Percentiles rank a stretch among this genome's conserved stretches.
Conservation (phyloP, 148 eudicot genomes). For the Nyssa sinensis region DNA sequence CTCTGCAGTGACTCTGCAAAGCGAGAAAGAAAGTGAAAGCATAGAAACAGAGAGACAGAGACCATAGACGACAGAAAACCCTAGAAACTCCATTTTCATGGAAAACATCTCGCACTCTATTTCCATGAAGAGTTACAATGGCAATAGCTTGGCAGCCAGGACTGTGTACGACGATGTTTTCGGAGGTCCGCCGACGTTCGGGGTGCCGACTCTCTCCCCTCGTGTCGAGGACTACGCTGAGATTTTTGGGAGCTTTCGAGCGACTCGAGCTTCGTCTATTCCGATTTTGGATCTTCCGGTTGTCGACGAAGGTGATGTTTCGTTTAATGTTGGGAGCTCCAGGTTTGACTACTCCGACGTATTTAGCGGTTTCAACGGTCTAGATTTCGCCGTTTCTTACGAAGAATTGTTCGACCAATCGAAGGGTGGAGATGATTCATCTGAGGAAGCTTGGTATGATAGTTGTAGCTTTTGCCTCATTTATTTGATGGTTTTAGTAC, state of each 20-base stretch:
- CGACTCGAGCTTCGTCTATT: constrained; percentile 54
- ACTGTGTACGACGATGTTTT: constrained; percentile 80
- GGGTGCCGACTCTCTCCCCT: constrained; percentile 62
- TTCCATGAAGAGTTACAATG: constrained; percentile 26
- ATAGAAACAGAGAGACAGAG: neutral
- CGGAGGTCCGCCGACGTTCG: constrained; percentile 56
- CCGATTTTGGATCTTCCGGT: constrained; percentile 87
- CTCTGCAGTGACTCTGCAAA: neutral
- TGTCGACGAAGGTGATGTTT: constrained; percentile 25
- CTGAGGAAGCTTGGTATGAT: constrained; percentile 72
- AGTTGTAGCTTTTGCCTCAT: neutral
- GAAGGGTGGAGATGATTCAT: constrained; percentile 43
- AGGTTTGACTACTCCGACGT: constrained; percentile 65
- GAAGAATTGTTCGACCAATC: constrained; percentile 49
- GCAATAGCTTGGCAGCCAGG: constrained; percentile 35
- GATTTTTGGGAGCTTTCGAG: constrained; percentile 69
- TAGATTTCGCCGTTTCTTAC: constrained; percentile 49
- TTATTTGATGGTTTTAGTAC: too few relatives aligned
- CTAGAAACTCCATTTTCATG: constrained; percentile 26
- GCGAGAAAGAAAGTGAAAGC: neutral
- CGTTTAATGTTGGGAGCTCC: constrained; percentile 30
- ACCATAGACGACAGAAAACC: constrained; percentile 18
- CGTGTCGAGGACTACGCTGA: constrained; percentile 77
- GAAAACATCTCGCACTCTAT: constrained; percentile 29
- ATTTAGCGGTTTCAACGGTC: constrained; percentile 48